Evolutionary conservation across 805 yeast genomes (phyloP), one percentile per base, ranked within the genome.

Genomic region (Pichia membranifaciens): DNA sequence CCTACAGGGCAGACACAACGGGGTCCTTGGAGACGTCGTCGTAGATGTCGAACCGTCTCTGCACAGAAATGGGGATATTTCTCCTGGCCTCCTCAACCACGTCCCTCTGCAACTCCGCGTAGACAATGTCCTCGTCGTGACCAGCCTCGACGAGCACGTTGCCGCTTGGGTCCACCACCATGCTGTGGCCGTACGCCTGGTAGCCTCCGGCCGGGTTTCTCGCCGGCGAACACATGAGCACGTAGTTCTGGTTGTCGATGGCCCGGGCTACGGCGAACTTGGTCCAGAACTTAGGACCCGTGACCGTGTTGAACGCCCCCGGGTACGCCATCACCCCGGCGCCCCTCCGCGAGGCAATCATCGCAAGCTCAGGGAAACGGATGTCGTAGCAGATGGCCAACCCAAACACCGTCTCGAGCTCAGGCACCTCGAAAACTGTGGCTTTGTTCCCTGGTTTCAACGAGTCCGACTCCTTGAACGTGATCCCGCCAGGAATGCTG

Each of bases 401-500:
- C 0, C 97, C 98, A 29, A 87, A 79, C 46, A 72, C 76, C 21
- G 50, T 49, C 35, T 89, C 89, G 58, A 69, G 75, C 20, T 77
- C 83, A 1, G 78, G 79, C 39, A 85, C 59, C 45, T 79, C 78
- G 55, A 83, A 76, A 6, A 88, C 84, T 1, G 99, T 88, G 36
- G 95, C 84, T 60, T 83, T 82, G 55, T 76, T 71, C 21, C 97
- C 98, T 10, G 88, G 87, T 9, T 84, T 75, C 51, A 93, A 71
- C 3, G 87, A 77, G 23, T 72, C 73, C 40, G 87, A 81, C 63
- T 91, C 99, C 61, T 84, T 80, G 71, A 91, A 91, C 12, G 89
- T 78, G 61, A 93, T 89, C 44, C 91, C 90, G 41, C 84, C 83
- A 1, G 97, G 96, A 45, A 91, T 88, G 54, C 88, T 93, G 48